Base-by-base conservation (phyloP, 805 yeast species). In the Kodamaea nitidulidarum region DNA sequence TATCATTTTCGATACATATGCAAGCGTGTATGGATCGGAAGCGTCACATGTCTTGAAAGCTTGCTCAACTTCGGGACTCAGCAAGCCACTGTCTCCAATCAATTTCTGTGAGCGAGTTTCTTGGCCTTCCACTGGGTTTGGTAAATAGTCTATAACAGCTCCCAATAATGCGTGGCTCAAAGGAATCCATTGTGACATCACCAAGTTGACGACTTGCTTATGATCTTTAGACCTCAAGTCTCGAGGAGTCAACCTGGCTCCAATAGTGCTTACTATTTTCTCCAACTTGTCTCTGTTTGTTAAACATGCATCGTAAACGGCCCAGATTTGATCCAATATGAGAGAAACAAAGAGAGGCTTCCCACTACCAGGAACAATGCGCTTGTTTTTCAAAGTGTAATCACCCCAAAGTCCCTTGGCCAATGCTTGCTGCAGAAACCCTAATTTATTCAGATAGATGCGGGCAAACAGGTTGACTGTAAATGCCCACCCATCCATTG, bases 401-500 rank as follows among this genome's bases (percentile, higher is more conserved):
- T 91, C 96, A 27, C 98, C 98, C 98, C 98, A 93, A 4, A 93
- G 67, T n/a, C 88, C 88, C 53, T 85, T 84, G 42, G 82, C 81
- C 32, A 93, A 70, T 39, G 78, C 86, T 14, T 78, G 78, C 45
- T 88, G 80, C 47, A 86, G 84, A 48, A 91, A 83, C 0, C 95
- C 96, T 14, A 91, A 66, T 52, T 88, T 88, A 35, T 78, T 77
- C 63, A 84, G 93, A 57, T 88, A 87, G 24, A 93, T 79, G 41
- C 84, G 81, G 6, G 96, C 85, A 61, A 93, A 85, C 48, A 93
- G 96, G 37, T 86, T 78, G 36, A 93, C 71, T 31, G 87, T 84
- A 60, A 93, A 93, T 1, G 98, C 99, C 98, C 98, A 93, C 9
- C 98, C 98, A 63, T 93, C 98, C 14, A 84, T 71, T 1, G 98